Base-by-base conservation (phyloP, 106 monocot species). In the Alisma plantagoaquatica region DNA sequence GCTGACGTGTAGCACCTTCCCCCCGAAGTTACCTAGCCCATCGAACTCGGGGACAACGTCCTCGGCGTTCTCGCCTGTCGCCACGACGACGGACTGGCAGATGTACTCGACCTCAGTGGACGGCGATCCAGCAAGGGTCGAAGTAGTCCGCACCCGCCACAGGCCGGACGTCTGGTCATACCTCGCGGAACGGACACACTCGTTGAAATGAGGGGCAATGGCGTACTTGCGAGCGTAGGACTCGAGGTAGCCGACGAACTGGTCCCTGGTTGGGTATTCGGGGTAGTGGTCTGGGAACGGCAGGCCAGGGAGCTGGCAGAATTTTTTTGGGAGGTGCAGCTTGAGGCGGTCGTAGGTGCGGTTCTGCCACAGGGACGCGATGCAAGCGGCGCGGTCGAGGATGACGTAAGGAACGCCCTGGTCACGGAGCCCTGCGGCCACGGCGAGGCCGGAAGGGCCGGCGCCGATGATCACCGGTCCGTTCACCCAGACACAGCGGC, bases 41-140 rank as follows among this genome's bases (percentile, higher is more conserved):
- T 57, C 59, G 6, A 69, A 29, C 33, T 73, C 64, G 19, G 69
- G 78, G 17, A 78, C 41, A 10, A 57, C 59, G 5, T 27, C 28
- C 51, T 70, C 64, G 4, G 62, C 75, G 28, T 74, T 75, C 59
- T 75, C 75, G 27, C 75, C 75, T 4, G 70, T 75, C 19, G 75
- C 75, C 7, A 65, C 75, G 31, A 75, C 75, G 27, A 75, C 45
- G 54, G 49, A 75, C 53, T 38, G 56, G 24, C 64, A 63, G 10
- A 65, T 59, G 46, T 69, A 75, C 75, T 75, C 69, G 32, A 41
- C 58, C 57, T 62, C 68, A 0, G 22, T 23, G 16, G 12, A 25
- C 5, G n/a, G n/a, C n/a, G n/a, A n/a, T n/a, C n/a, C n/a, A n/a
- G n/a, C n/a, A n/a, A n/a, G n/a, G n/a, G n/a, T n/a, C n/a, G n/a